Percentiles rank a stretch among this genome's conserved stretches.
Conservation (phyloP, 2,329 filamentous ascomycete genomes). For the Pseudogymnoascus sp. region DNA sequence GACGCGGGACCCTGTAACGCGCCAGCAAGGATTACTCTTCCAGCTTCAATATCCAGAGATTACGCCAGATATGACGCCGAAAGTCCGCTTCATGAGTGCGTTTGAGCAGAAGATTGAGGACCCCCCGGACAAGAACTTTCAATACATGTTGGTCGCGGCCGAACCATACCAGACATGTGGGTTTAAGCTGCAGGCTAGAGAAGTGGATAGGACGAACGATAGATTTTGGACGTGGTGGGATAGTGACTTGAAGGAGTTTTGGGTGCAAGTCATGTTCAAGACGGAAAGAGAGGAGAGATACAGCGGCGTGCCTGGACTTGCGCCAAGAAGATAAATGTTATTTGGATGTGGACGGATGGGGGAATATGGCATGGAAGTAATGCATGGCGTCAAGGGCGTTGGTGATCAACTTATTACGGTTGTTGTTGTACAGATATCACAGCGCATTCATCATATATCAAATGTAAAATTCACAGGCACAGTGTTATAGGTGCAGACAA, state of each 20-base stretch:
- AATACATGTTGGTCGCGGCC: conserved; percentile 90
- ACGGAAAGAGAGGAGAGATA: conserved; percentile 94
- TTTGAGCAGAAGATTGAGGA: conserved; percentile 95
- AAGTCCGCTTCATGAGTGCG: conserved; percentile 94
- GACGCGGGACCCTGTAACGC: conserved; percentile 77
- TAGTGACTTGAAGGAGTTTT: conserved; percentile 91
- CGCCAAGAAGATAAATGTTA: conserved; percentile 28
- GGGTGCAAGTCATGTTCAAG: conserved; percentile 96
- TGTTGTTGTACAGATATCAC: conserved; percentile 2
- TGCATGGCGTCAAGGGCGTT: conserved; percentile 15
- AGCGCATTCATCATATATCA: neutral
- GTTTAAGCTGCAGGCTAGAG: conserved; percentile 90
- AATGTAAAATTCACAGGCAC: neutral
- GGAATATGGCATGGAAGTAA: neutral
- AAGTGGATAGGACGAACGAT: conserved; percentile 83
- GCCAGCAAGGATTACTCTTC: conserved; percentile 88
- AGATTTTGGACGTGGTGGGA: conserved; percentile 94
- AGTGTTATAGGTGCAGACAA: neutral
- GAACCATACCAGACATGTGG: conserved; percentile 97
- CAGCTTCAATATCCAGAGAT: conserved; percentile 95
- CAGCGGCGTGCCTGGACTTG: conserved; percentile 56
- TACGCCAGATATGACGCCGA: conserved; percentile 63
- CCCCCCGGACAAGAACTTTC: conserved; percentile 80
- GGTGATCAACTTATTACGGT: neutral
- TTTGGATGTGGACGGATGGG: neutral